Evolutionary conservation across 805 yeast species (phyloP), one percentile per base, ranked within the genome.

Genomic region (Saccharomycopsis olivae): DNA sequence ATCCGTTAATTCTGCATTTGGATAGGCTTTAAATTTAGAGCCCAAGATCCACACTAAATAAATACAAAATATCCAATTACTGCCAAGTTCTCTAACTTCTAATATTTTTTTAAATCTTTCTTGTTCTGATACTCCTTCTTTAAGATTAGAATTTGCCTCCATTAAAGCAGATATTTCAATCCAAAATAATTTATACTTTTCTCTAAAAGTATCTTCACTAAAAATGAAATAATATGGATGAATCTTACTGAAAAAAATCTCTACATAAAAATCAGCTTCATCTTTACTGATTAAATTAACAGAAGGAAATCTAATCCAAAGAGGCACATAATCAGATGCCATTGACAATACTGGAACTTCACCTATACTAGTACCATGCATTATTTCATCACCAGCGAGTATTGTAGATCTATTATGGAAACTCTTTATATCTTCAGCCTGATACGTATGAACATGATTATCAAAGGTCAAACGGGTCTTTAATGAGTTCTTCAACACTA

Each of bases 41-140:
- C 65, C 68, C 15, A 66, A 47, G 16, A 65, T 57, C 69, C 69
- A 69, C 11, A 69, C 66, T 49, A 68, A 56, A 48, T 68, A 70
- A 9, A 70, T 62, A 34, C 68, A 60, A 33, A 73, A 69, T 15
- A 68, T 56, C 39, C 48, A 48, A 1, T 53, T 41, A 18, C 46
- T 40, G 2, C 51, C 33, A 2, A 55, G 15, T 8, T 44, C 43
- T 18, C 39, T 19, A 4, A 35, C 23, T 17, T 40, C 38, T n/a
- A 19, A 32, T 5, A 44, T 27, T 23, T 44, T 38, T n/a, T 28
- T 29, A 19, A 33, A 32, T n/a, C 21, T 25, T 21, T 36, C 29
- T 18, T 14, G 30, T 19, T 35, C 29, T 2, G 32, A 16, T 4
- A 21, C 13, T 10, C 3, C 9, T 11, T 23, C 30, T 11, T 24